Conservation (phyloP, 176 grass and related monocot species). For the Aechmea fasciata region DNA sequence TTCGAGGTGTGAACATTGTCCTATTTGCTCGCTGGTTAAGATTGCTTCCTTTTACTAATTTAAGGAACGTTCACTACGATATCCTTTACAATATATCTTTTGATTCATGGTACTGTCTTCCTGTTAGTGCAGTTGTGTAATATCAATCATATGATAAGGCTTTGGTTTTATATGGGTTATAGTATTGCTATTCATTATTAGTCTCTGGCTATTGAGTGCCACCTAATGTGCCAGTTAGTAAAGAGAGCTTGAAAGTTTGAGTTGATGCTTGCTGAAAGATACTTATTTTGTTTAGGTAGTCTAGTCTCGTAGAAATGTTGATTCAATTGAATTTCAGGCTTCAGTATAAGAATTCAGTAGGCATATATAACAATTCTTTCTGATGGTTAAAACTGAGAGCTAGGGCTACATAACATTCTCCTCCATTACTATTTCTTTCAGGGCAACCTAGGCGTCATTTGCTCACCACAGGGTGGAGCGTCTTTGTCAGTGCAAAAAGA, state of each 20-base stretch:
- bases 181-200: background rate
- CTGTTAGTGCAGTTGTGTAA: background rate
- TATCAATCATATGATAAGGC: background rate
- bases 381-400: background rate
- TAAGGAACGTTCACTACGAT: background rate
- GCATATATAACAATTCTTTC: background rate
- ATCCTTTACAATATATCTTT: background rate
- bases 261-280: background rate
- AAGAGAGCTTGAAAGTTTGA: background rate
- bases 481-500: conserved; percentile 64
- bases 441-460: conserved; percentile 65
- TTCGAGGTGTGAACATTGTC: conserved; percentile 42
- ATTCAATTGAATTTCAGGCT: background rate
- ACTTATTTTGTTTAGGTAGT: background rate
- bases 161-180: background rate
- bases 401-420: background rate
- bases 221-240: background rate
- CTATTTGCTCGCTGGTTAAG: background rate
- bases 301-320: background rate
- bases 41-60: background rate
- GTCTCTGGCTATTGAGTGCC: background rate
- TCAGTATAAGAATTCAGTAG: background rate
- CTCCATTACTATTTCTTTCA: conserved; percentile 9
- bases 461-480: conserved; percentile 71
- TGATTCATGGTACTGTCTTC: background rate